phyloP scores from a whole-genome alignment of 1,284 basidiomycete genomes.

The Melampsora larici-populina region DNA sequence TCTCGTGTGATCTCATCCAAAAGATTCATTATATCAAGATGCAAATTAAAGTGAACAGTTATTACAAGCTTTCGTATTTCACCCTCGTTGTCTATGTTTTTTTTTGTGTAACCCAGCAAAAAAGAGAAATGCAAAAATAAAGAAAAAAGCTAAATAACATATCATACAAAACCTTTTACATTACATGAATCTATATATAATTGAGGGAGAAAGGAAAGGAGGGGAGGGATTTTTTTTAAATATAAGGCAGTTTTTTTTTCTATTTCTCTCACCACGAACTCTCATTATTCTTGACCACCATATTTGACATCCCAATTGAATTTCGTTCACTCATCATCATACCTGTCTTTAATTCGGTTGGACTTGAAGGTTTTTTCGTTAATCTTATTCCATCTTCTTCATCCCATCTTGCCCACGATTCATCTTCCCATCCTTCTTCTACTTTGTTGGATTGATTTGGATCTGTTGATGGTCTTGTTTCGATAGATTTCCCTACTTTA shows the following conservation, averaged over 20 bases:
- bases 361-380: conserved; percentile 3
- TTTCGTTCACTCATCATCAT: conserved; percentile 3
- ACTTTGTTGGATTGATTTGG: background rate
- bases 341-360: conserved; percentile 10
- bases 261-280: background rate
- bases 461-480: background rate
- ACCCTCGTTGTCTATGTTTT: too few species aligned
- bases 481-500: background rate
- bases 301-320: background rate
- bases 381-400: conserved; percentile 2
- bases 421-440: background rate
- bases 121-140: background rate
- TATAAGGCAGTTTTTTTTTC: background rate
- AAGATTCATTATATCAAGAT: too few species aligned
- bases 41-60: too few species aligned
- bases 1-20: too few species aligned
- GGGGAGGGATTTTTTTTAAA: background rate
- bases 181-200: background rate
- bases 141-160: background rate
- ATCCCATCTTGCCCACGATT: background rate
- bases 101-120: background rate
- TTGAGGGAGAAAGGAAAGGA: background rate
- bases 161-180: background rate
- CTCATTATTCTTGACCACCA: background rate
- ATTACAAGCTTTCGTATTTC: too few species aligned